phyloP scores from a whole-genome alignment of 2,329 filamentous ascomycete species.

The Colletotrichum noveboracense region DNA sequence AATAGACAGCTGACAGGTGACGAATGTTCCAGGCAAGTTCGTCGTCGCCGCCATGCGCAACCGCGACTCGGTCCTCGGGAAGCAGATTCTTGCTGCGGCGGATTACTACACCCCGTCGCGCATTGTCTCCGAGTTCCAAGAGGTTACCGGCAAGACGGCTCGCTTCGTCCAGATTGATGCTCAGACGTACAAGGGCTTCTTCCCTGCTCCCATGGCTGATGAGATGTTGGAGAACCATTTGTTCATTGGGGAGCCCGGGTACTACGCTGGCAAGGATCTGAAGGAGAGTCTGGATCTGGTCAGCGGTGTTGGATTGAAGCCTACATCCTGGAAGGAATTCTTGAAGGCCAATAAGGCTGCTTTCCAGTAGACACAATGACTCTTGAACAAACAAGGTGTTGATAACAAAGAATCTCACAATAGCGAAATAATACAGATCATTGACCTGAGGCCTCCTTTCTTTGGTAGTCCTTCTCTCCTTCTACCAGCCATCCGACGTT shows the following conservation, averaged over 20 bases:
- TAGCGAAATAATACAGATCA: neutral
- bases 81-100: conserved; percentile 17
- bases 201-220: conserved; percentile 24
- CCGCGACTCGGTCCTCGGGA: neutral
- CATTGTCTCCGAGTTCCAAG: conserved; percentile 18
- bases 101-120: conserved; percentile 19
- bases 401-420: neutral
- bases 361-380: neutral
- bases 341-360: neutral
- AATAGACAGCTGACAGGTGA: no score
- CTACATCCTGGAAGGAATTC: conserved; percentile 15
- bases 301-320: neutral
- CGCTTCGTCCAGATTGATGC: conserved; percentile 17
- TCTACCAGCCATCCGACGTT: neutral
- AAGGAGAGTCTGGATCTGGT: conserved; percentile 2
- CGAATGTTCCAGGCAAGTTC: conserved; percentile 9
- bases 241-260: conserved; percentile 25
- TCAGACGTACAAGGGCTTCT: conserved; percentile 27
- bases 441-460: neutral
- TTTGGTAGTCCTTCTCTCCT: accelerated
- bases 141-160: conserved; percentile 3
- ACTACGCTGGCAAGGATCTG: conserved; percentile 11
- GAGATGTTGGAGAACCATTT: conserved; percentile 29
- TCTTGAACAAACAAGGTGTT: accelerated
- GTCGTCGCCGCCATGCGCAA: conserved; percentile 11